Percentiles rank a stretch among this genome's conserved stretches.
These are phyloP conservation scores for Abortiporus biennis DNA, from an alignment of 1,284 basidiomycete genomes.

Conservation along the genomic window DNA sequence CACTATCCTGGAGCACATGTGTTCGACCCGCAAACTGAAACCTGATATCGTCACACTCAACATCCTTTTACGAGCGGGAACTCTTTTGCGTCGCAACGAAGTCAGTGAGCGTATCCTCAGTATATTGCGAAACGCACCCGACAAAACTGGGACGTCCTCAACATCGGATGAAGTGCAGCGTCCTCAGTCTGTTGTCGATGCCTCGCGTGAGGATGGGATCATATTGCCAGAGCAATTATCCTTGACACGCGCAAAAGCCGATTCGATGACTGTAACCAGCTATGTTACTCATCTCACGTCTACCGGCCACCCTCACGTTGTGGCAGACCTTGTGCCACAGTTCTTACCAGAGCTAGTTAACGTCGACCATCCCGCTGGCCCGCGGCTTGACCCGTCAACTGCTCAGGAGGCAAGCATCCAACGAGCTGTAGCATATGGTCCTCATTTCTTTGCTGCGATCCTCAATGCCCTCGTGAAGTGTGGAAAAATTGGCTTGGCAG, in stretches of 20 bases:
- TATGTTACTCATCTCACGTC: conserved; percentile 49
- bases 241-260: conserved; percentile 13
- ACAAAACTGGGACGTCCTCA: neutral
- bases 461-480: conserved; percentile 57
- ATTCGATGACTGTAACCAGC: conserved; percentile 41
- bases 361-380: conserved; percentile 33
- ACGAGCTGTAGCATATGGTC: conserved; percentile 46
- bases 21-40: conserved; percentile 29
- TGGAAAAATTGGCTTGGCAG: conserved; percentile 48
- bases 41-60: conserved; percentile 50
- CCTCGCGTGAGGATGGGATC: neutral
- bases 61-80: conserved; percentile 48
- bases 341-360: conserved; percentile 49
- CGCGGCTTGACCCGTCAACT: too few species aligned
- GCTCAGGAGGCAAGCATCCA: conserved; percentile 26
- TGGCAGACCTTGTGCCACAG: conserved; percentile 38
- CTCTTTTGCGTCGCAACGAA: conserved; percentile 42
- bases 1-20: conserved; percentile 50
- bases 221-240: neutral
- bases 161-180: neutral
- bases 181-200: neutral
- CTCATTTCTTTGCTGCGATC: conserved; percentile 49
- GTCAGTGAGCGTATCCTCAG: conserved; percentile 32
- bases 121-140: conserved; percentile 17
- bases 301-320: conserved; percentile 38